Percentiles rank a stretch among this genome's conserved stretches.
These are phyloP conservation scores for Pleurotus platypus DNA, from an alignment of 768 basidiomycete species.

Conservation along the genomic window DNA sequence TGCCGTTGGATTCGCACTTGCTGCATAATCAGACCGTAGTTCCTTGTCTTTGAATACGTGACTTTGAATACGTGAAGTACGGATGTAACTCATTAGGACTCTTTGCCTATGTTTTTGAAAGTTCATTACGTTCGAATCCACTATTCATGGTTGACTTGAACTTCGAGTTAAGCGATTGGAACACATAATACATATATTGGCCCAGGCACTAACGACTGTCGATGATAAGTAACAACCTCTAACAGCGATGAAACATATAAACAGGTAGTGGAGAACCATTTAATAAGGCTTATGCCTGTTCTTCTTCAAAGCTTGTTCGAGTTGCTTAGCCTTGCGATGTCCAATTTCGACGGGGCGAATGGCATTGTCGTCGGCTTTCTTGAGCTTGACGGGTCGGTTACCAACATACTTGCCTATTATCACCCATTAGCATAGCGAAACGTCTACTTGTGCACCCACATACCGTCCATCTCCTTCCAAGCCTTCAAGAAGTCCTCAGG, in stretches of 20 bases:
- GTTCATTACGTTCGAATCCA: too few relatives aligned
- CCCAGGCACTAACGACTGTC: too few relatives aligned
- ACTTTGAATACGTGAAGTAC: too few relatives aligned
- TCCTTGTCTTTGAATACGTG: too few relatives aligned
- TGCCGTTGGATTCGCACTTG: conserved; percentile 79
- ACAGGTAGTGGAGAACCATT: not conserved
- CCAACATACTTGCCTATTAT: conserved; percentile 90
- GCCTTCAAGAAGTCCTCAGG: conserved; percentile 98
- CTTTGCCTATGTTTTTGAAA: too few relatives aligned
- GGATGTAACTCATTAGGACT: too few relatives aligned
- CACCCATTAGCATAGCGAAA: too few relatives aligned
- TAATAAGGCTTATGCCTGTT: conserved; percentile 86
- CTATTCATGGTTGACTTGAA: too few relatives aligned
- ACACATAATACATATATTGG: too few relatives aligned
- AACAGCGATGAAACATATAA: too few relatives aligned
- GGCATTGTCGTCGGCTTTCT: conserved; percentile 85
- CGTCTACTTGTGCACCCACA: conserved; percentile 18
- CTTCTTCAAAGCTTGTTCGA: conserved; percentile 91
- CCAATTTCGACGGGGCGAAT: conserved; percentile 93
- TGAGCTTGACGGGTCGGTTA: conserved; percentile 93
- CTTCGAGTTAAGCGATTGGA: too few relatives aligned
- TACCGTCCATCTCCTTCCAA: conserved; percentile 99
- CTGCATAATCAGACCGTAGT: conserved; percentile 19
- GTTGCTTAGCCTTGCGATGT: conserved; percentile 83
- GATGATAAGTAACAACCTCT: too few relatives aligned